phyloP scores from a whole-genome alignment of 164 flowering plant species.

The Aristolochia contorta region DNA sequence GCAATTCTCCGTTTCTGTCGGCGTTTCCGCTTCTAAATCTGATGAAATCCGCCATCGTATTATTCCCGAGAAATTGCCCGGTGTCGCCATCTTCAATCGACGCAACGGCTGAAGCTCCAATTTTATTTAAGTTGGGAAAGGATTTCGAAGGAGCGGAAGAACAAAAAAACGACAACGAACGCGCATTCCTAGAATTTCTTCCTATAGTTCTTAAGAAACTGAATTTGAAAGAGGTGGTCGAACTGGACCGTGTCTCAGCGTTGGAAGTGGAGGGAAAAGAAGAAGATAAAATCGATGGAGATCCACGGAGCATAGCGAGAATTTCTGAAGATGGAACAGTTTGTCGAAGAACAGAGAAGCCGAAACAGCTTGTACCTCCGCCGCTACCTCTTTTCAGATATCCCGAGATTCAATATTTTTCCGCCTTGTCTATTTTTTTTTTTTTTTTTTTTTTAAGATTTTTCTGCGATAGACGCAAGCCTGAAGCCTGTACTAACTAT shows the following conservation, averaged over 20 bases:
- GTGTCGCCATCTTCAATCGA: slow-evolving; percentile 34
- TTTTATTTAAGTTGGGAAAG: slow-evolving; percentile 4
- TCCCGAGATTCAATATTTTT: too few species aligned
- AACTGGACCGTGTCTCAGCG: slow-evolving; percentile 6
- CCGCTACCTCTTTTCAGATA: too few species aligned
- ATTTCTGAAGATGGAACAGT: too few species aligned
- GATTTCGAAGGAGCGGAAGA: neutral
- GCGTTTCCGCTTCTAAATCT: slow-evolving; percentile 39
- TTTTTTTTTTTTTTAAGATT: too few species aligned
- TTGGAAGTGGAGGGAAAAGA: slow-evolving; percentile 26
- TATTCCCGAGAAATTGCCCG: slow-evolving; percentile 43
- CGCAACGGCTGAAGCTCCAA: slow-evolving; percentile 13
- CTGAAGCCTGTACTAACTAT: too few species aligned
- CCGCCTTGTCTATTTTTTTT: too few species aligned
- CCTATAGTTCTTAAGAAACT: slow-evolving; percentile 3
- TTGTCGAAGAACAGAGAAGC: too few species aligned
- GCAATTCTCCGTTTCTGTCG: slow-evolving; percentile 46
- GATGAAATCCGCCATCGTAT: slow-evolving; percentile 89
- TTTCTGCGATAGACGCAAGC: too few species aligned
- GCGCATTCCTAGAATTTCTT: neutral
- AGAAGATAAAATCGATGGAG: slow-evolving; percentile 26
- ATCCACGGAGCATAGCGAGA: slow-evolving; percentile 27
- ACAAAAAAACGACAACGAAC: slow-evolving; percentile 4
- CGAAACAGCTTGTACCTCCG: too few species aligned
- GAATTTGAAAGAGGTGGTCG: neutral